phyloP scores from a whole-genome alignment of 495 filamentous ascomycete species.

The Penicillium coprophilum region DNA sequence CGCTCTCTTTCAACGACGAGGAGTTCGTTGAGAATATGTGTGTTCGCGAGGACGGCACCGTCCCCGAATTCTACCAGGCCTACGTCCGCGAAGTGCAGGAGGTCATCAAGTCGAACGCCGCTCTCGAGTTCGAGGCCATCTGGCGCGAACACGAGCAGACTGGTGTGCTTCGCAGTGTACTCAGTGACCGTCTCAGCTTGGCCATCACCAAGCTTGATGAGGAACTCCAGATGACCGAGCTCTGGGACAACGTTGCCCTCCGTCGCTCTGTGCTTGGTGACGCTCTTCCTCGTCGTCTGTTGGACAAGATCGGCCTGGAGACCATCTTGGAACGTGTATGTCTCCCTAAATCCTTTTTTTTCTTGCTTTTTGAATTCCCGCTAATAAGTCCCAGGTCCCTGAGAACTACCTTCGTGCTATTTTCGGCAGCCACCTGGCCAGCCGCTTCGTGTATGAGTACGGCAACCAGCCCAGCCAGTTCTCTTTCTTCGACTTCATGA shows the following conservation, averaged over 20 bases:
- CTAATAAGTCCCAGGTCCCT: slow-evolving; percentile 62
- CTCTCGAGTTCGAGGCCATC: slow-evolving; percentile 94
- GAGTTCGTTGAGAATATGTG: slow-evolving; percentile 95
- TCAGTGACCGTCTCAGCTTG: slow-evolving; percentile 82
- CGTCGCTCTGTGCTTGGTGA: slow-evolving; percentile 76
- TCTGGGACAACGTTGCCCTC: slow-evolving; percentile 83
- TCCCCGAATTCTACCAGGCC: slow-evolving; percentile 83
- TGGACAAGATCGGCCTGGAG: slow-evolving; percentile 87
- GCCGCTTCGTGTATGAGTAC: slow-evolving; percentile 92
- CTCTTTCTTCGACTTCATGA: slow-evolving; percentile 94
- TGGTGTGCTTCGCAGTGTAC: slow-evolving; percentile 71
- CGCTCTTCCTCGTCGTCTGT: slow-evolving; percentile 78
- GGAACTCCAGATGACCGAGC: slow-evolving; percentile 85
- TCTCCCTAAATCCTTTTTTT: slow-evolving; percentile 13
- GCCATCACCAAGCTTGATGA: slow-evolving; percentile 96
- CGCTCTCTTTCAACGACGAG: slow-evolving; percentile 86
- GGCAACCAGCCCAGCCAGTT: slow-evolving; percentile 93
- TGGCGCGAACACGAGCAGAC: slow-evolving; percentile 91
- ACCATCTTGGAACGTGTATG: slow-evolving; percentile 76
- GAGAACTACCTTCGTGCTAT: slow-evolving; percentile 91
- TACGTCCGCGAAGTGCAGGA: slow-evolving; percentile 92
- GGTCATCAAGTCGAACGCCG: slow-evolving; percentile 84
- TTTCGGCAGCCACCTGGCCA: slow-evolving; percentile 93
- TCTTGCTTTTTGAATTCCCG: slow-evolving; percentile 3
- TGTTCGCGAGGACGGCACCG: slow-evolving; percentile 69